Evolutionary conservation across 345 rosid genomes (phyloP).

Genomic region (Syzygium aqueum): DNA sequence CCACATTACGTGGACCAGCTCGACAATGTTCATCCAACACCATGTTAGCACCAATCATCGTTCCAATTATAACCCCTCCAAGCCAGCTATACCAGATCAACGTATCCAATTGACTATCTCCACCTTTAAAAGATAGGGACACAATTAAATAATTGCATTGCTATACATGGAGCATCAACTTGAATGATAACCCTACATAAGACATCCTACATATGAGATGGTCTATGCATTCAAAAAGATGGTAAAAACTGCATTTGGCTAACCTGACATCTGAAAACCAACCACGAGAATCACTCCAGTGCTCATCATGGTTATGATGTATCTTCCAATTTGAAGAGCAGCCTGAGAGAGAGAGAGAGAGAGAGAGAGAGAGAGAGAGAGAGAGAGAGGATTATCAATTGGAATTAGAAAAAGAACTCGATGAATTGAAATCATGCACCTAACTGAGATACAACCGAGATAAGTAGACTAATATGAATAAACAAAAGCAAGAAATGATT

Average conservation of each 20-base stretch:
- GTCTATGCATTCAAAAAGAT: neutral
- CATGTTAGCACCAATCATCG: conserved; percentile 89
- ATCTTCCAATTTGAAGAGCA: conserved; percentile 85
- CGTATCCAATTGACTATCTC: conserved; percentile 71
- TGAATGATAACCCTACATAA: neutral
- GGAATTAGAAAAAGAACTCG: neutral
- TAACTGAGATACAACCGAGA: neutral
- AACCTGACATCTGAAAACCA: conserved; percentile 90
- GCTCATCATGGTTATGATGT: conserved; percentile 87
- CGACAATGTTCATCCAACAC: conserved; percentile 90
- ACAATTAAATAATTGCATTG: conserved; percentile 5
- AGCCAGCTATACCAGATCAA: conserved; percentile 98
- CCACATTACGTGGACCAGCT: conserved; percentile 92
- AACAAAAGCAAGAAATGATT: neutral
- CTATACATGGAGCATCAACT: neutral
- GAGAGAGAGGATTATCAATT: neutral
- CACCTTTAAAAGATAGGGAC: conserved; percentile 41
- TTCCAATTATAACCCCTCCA: conserved; percentile 89
- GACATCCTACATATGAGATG: neutral
- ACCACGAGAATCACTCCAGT: conserved; percentile 76
- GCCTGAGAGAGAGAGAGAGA: conserved; percentile 22
- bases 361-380: neutral
- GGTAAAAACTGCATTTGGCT: neutral
- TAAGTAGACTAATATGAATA: neutral
- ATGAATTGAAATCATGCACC: neutral